Evolutionary conservation across 192 early-diverging fungal genomes (phyloP).

Genomic region (Coemansia sp.): DNA sequence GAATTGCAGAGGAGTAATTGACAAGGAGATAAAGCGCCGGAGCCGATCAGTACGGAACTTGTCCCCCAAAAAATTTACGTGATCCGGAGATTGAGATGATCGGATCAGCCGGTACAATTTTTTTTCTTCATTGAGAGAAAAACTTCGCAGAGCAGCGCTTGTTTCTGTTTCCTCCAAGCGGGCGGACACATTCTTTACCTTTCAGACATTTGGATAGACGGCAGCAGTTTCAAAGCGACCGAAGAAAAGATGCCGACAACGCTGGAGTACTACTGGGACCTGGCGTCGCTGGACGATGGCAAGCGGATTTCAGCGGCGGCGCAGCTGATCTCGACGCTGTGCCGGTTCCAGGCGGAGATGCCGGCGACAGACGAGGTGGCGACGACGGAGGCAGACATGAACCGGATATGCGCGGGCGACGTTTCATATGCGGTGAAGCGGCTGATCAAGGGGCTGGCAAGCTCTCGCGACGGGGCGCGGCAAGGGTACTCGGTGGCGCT

Average conservation of each 20-base stretch:
- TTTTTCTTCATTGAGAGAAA: too few relatives aligned
- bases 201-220: too few relatives aligned
- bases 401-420: slow-evolving; percentile 67
- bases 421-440: slow-evolving; percentile 84
- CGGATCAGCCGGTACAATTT: too few relatives aligned
- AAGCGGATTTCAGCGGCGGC: slow-evolving; percentile 64
- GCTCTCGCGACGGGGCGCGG: slow-evolving; percentile 79
- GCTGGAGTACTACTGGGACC: slow-evolving; percentile 72
- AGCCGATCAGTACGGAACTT: not conserved
- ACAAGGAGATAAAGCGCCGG: not conserved
- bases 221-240: too few relatives aligned
- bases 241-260: slow-evolving; percentile 30
- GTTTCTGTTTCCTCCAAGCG: too few relatives aligned
- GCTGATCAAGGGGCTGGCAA: slow-evolving; percentile 82
- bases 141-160: too few relatives aligned
- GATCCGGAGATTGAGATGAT: too few relatives aligned
- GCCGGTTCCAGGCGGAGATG: slow-evolving; percentile 52
- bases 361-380: slow-evolving; percentile 26
- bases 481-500: slow-evolving; percentile 95
- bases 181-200: too few relatives aligned
- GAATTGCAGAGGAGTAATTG: not conserved
- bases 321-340: slow-evolving; percentile 57
- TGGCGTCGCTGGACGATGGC: slow-evolving; percentile 68
- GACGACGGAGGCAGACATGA: slow-evolving; percentile 59
- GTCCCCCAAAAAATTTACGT: too few relatives aligned